A percentile compares a stretch with the other conserved stretches of the same genome.
Evolutionary conservation across 1,284 basidiomycete species (phyloP).

Genomic region (Fistulina hepatica): DNA sequence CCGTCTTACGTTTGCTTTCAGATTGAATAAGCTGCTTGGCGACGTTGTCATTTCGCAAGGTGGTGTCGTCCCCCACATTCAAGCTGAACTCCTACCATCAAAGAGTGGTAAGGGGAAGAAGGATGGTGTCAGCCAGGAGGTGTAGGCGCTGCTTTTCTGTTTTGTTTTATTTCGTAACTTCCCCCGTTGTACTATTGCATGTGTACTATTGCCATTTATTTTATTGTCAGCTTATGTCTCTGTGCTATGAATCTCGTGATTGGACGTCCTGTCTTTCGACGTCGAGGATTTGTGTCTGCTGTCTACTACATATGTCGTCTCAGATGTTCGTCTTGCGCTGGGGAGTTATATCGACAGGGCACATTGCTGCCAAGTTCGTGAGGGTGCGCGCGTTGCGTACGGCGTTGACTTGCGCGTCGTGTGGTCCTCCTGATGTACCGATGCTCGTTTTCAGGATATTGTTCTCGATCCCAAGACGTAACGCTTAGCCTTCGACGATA

Average conservation of each 20-base stretch:
- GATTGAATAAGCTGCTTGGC: slow-evolving; percentile 63
- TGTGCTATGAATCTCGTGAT: too few relatives aligned
- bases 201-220: too few relatives aligned
- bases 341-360: slow-evolving; percentile 6
- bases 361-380: slow-evolving; percentile 28
- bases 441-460: slow-evolving; percentile 28
- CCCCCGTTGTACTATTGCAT: too few relatives aligned
- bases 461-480: slow-evolving; percentile 40
- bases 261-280: too few relatives aligned
- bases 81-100: slow-evolving; percentile 2
- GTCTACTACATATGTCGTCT: too few relatives aligned
- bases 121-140: slow-evolving; percentile 1
- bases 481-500: not conserved
- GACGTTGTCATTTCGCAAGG: slow-evolving; percentile 81
- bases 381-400: slow-evolving; percentile 23
- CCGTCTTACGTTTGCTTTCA: slow-evolving; percentile 11
- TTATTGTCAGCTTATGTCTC: too few relatives aligned
- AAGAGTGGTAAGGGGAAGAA: slow-evolving; percentile 2
- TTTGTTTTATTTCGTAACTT: too few relatives aligned
- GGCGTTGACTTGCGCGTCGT: not conserved
- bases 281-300: too few relatives aligned
- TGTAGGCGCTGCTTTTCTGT: not conserved
- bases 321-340: slow-evolving; percentile 1
- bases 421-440: not conserved
- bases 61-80: slow-evolving; percentile 59